Percentiles rank a stretch among this genome's conserved stretches.
These are phyloP conservation scores for Cercospora canescens DNA, from an alignment of 2,329 filamentous ascomycete genomes.

Conservation along the genomic window DNA sequence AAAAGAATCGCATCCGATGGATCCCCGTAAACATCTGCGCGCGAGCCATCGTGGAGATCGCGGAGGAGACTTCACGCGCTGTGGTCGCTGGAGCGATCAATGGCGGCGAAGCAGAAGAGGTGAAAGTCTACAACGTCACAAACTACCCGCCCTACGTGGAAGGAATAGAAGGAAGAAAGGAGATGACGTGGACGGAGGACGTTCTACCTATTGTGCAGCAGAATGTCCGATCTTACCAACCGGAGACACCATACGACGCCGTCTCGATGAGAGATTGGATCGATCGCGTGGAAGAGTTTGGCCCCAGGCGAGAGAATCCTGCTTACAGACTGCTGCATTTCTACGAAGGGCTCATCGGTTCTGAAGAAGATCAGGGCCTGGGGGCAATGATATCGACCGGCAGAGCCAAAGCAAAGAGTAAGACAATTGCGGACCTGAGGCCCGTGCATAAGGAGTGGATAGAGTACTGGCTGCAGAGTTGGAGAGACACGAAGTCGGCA, in stretches of 20 bases:
- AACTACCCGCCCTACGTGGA: neutral
- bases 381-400: neutral
- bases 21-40: slow-evolving; percentile 47
- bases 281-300: neutral
- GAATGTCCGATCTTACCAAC: neutral
- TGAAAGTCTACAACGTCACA: neutral
- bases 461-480: neutral
- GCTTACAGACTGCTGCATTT: neutral
- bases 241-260: neutral
- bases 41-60: neutral
- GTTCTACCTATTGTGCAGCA: neutral
- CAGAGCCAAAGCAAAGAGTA: neutral
- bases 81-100: neutral
- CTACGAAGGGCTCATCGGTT: neutral
- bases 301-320: neutral
- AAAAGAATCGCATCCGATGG: slow-evolving; percentile 54
- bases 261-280: neutral
- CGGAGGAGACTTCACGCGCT: neutral
- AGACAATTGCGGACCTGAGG: neutral
- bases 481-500: neutral
- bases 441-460: neutral
- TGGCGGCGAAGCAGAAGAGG: neutral
- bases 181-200: neutral
- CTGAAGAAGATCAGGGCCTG: neutral
- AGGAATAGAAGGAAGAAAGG: neutral